Evolutionary conservation across 495 filamentous ascomycete species (phyloP).

Genomic region (Cercophora sp.): DNA sequence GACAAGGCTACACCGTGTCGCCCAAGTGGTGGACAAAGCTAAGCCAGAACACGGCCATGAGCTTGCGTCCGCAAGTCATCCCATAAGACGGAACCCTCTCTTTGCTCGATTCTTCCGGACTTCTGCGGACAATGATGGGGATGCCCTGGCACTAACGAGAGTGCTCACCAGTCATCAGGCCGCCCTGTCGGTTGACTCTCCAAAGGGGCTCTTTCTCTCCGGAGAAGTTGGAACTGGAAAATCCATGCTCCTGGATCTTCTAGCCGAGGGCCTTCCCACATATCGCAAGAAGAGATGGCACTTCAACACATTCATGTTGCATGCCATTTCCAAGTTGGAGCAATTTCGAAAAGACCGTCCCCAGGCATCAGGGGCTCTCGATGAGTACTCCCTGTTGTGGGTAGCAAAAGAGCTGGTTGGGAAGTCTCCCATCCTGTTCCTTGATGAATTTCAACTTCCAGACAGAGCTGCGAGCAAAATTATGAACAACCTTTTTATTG

Average conservation of each 20-base stretch:
- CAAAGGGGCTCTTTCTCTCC: slow-evolving; percentile 62
- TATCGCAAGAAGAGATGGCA: slow-evolving; percentile 65
- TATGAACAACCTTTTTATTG: slow-evolving; percentile 64
- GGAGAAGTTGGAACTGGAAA: slow-evolving; percentile 72
- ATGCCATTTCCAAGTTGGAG: slow-evolving; percentile 61
- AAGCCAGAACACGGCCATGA: slow-evolving; percentile 15
- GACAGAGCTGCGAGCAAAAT: slow-evolving; percentile 67
- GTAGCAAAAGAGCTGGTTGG: slow-evolving; percentile 64
- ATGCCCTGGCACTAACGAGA: slow-evolving; percentile 56
- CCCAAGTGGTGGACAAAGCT: slow-evolving; percentile 36
- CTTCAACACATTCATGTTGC: slow-evolving; percentile 73
- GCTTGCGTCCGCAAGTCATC: slow-evolving; percentile 42
- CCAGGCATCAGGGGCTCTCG: slow-evolving; percentile 24
- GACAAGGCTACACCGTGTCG: slow-evolving; percentile 49
- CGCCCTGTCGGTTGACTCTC: slow-evolving; percentile 57
- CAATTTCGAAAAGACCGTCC: slow-evolving; percentile 43
- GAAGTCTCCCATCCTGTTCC: slow-evolving; percentile 64
- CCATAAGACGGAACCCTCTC: slow-evolving; percentile 48
- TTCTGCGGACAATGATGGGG: slow-evolving; percentile 31
- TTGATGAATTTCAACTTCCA: slow-evolving; percentile 72
- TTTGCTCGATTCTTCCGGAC: slow-evolving; percentile 42
- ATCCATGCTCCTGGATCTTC: slow-evolving; percentile 65
- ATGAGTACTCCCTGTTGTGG: slow-evolving; percentile 61
- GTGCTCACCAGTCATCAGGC: slow-evolving; percentile 59
- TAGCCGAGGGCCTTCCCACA: slow-evolving; percentile 64